Conservation (phyloP, 371 early-diverging fungal species). For the Scutellospora calospora region DNA sequence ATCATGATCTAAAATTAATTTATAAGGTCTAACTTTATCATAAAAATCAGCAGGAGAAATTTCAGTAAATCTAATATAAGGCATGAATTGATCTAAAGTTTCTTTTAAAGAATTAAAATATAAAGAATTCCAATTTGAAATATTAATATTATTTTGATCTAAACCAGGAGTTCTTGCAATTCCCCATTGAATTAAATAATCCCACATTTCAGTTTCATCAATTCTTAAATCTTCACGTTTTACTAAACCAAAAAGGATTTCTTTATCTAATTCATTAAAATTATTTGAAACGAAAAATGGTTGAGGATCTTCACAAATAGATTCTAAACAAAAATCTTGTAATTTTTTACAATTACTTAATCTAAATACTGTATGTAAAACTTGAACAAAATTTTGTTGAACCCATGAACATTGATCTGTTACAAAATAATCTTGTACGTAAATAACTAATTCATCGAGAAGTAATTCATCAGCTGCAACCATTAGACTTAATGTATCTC, state of each 20-base stretch:
- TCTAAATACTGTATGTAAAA: background rate
- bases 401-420: conserved; percentile 4
- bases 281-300: background rate
- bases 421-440: background rate
- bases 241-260: background rate
- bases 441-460: background rate
- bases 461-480: conserved; percentile 27
- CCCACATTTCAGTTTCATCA: conserved; percentile 24
- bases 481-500: background rate
- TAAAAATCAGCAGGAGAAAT: conserved; percentile 19
- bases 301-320: background rate
- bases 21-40: conserved; percentile 28
- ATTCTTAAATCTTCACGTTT: conserved; percentile 29
- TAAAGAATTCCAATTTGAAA: conserved; percentile 1
- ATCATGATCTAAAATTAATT: background rate
- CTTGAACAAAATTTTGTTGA: background rate
- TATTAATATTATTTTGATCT: background rate
- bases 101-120: background rate
- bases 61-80: background rate
- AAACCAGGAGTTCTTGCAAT: background rate
- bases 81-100: background rate
- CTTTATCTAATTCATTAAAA: background rate
- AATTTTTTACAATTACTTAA: background rate
- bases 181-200: conserved; percentile 36
- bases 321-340: background rate